Percentiles rank a stretch among this genome's conserved stretches.
phyloP scores from a whole-genome alignment of 805 yeast genomes.

The Nakazawaea populi region DNA sequence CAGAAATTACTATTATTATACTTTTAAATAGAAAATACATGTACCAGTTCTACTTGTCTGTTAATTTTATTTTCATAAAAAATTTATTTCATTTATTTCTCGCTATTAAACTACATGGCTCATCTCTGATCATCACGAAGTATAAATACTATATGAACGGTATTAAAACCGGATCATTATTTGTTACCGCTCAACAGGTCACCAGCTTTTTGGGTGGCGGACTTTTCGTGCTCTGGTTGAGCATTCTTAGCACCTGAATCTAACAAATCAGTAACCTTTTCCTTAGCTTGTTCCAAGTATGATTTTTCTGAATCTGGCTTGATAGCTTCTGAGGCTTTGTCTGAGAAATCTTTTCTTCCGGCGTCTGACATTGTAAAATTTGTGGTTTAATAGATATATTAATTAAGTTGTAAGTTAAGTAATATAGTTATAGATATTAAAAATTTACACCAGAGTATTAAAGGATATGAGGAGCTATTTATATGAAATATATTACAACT shows the following conservation, averaged over 20 bases:
- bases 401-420: neutral
- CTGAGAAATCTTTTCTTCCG: slow-evolving; percentile 66
- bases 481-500: too few relatives aligned
- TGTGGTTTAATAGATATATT: neutral
- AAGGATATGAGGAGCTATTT: too few relatives aligned
- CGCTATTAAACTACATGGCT: too few relatives aligned
- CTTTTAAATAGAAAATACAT: too few relatives aligned
- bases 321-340: slow-evolving; percentile 54
- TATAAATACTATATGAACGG: too few relatives aligned
- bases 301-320: slow-evolving; percentile 66
- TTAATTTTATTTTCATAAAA: too few relatives aligned
- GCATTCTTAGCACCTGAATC: slow-evolving; percentile 53
- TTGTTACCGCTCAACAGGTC: slow-evolving; percentile 43
- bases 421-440: neutral
- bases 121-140: too few relatives aligned
- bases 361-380: slow-evolving; percentile 16
- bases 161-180: neutral
- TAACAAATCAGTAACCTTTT: slow-evolving; percentile 49
- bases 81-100: too few relatives aligned
- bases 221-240: slow-evolving; percentile 58
- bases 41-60: too few relatives aligned
- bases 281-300: slow-evolving; percentile 57
- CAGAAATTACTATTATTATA: too few relatives aligned
- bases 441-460: too few relatives aligned
- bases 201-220: slow-evolving; percentile 52